Conservation (phyloP, 1,284 basidiomycete genomes). For the Ustilago lituana region DNA sequence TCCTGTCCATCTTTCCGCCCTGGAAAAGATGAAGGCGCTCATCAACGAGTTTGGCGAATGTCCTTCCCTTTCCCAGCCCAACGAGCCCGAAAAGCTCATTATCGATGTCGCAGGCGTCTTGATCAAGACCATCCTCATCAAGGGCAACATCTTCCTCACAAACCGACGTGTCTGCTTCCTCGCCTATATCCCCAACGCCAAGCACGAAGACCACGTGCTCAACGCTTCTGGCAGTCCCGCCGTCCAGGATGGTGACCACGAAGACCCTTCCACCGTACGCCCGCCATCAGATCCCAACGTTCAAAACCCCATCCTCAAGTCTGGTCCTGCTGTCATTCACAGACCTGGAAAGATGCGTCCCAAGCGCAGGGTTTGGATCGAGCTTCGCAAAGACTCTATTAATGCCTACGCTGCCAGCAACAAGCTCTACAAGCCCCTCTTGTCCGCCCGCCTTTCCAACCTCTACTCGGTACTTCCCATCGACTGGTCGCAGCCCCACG, state of each 20-base stretch:
- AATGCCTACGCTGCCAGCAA: slow-evolving; percentile 55
- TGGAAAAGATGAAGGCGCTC: slow-evolving; percentile 51
- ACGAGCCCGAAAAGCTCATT: slow-evolving; percentile 49
- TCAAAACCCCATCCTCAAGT: slow-evolving; percentile 46
- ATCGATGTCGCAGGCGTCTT: slow-evolving; percentile 46
- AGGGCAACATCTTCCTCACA: slow-evolving; percentile 56
- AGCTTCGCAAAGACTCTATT: slow-evolving; percentile 51
- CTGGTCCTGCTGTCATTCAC: slow-evolving; percentile 53
- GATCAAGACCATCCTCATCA: slow-evolving; percentile 56
- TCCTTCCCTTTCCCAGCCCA: slow-evolving; percentile 20
- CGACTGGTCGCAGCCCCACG: slow-evolving; percentile 41
- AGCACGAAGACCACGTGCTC: neutral
- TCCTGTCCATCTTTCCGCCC: slow-evolving; percentile 18
- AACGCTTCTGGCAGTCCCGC: neutral
- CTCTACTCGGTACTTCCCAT: slow-evolving; percentile 51
- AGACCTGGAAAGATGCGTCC: slow-evolving; percentile 46
- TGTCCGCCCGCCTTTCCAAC: slow-evolving; percentile 48
- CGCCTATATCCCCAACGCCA: slow-evolving; percentile 47
- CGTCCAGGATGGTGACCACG: neutral
- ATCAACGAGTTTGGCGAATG: slow-evolving; percentile 57
- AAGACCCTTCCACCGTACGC: neutral
- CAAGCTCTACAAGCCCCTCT: slow-evolving; percentile 56
- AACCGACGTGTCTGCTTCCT: slow-evolving; percentile 58
- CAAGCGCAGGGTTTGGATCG: slow-evolving; percentile 56
- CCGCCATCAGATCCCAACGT: slow-evolving; percentile 30